These are phyloP conservation scores for Ilyonectria robusta DNA, from an alignment of 2,329 filamentous ascomycete genomes.

Conservation along the genomic window DNA sequence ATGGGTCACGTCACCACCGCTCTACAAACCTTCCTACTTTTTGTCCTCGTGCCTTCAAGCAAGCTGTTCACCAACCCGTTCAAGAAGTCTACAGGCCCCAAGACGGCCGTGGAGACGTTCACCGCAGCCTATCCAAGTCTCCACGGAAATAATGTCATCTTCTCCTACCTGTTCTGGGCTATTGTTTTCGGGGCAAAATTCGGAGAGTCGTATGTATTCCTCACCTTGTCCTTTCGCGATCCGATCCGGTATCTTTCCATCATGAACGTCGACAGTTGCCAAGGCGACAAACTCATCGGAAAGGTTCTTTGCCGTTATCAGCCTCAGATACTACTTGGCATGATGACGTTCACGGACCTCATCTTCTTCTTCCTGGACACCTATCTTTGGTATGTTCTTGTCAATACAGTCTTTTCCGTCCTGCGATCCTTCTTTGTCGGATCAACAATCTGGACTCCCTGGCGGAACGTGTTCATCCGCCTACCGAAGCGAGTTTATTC, in stretches of 20 bases:
- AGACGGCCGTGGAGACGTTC: slow-evolving; percentile 98
- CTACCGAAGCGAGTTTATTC: slow-evolving; percentile 99
- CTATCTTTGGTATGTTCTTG: slow-evolving; percentile 96
- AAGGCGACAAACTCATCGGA: slow-evolving; percentile 78
- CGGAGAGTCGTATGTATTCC: slow-evolving; percentile 91
- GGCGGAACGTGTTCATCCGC: slow-evolving; percentile 98
- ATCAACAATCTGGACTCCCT: slow-evolving; percentile 98
- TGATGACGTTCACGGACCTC: slow-evolving; percentile 96
- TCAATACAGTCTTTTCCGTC: slow-evolving; percentile 95
- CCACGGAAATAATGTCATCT: slow-evolving; percentile 93
- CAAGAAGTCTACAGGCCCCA: slow-evolving; percentile 90
- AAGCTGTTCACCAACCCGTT: slow-evolving; percentile 96
- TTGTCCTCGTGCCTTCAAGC: slow-evolving; percentile 93
- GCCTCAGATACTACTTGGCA: slow-evolving; percentile 83
- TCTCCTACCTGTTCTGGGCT: slow-evolving; percentile 96
- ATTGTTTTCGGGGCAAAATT: slow-evolving; percentile 93
- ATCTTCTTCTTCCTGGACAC: slow-evolving; percentile 99
- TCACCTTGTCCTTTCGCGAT: slow-evolving; percentile 93
- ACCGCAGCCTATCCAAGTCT: slow-evolving; percentile 94
- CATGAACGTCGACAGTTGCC: slow-evolving; percentile 83
- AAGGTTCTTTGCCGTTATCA: slow-evolving; percentile 82
- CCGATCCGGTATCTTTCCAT: slow-evolving; percentile 90
- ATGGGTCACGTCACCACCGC: slow-evolving; percentile 96
- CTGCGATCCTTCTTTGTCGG: slow-evolving; percentile 97
- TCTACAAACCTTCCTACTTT: slow-evolving; percentile 88